These are phyloP conservation scores for Pilaira anomala DNA, from an alignment of 192 early-diverging fungal genomes.

Conservation along the genomic window DNA sequence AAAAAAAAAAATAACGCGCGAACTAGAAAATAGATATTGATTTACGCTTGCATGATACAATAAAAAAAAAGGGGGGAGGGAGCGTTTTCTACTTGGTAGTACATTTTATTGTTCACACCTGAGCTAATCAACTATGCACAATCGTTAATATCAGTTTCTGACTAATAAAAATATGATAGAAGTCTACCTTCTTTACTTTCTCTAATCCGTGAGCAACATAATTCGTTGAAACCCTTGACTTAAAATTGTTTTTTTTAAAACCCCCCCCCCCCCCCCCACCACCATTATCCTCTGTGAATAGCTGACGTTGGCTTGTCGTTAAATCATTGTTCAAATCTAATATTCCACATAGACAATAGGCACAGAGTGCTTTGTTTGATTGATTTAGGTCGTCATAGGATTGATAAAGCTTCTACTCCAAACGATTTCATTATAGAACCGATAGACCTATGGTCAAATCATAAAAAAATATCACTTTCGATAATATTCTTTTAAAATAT, in stretches of 20 bases:
- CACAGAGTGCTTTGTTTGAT: background rate
- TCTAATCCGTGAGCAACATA: too few species aligned
- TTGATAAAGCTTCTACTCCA: background rate
- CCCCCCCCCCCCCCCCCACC: too few species aligned
- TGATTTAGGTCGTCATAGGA: background rate
- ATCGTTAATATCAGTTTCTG: too few species aligned
- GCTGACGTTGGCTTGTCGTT: background rate
- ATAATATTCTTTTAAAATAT: constrained; percentile 1
- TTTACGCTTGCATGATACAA: too few species aligned
- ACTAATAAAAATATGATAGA: too few species aligned
- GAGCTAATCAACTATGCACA: too few species aligned
- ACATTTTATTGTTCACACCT: too few species aligned
- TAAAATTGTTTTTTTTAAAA: background rate
- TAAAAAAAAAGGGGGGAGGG: too few species aligned
- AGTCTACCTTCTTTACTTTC: too few species aligned
- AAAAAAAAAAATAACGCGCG: too few species aligned
- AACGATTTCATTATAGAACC: constrained; percentile 1
- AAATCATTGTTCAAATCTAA: constrained; percentile 2
- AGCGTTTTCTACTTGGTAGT: too few species aligned
- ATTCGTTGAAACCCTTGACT: background rate
- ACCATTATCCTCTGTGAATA: constrained; percentile 1
- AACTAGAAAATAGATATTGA: too few species aligned
- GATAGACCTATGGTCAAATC: background rate
- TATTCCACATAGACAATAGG: constrained; percentile 1
- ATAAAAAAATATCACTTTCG: constrained; percentile 1